Conservation (phyloP, 1,284 basidiomycete genomes). For the Coniophora puteana region DNA sequence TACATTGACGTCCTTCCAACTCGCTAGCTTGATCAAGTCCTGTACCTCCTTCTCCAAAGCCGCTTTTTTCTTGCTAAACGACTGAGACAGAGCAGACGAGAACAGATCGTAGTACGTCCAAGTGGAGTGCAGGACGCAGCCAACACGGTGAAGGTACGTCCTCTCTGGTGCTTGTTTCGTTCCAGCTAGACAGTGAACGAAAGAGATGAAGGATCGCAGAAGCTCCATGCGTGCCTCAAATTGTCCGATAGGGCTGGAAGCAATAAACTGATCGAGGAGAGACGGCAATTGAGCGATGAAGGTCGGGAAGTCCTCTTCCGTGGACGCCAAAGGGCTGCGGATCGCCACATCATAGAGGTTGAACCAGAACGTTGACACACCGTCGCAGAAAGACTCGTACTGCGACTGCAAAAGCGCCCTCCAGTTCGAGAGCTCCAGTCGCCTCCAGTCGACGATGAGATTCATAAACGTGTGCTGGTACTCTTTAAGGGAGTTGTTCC, state of each 20-base stretch:
- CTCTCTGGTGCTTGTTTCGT: too few species aligned
- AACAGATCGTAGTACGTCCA: conserved; percentile 69
- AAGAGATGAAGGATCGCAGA: conserved; percentile 42
- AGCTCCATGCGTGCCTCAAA: conserved; percentile 71
- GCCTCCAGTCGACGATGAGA: conserved; percentile 89
- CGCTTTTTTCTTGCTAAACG: conserved; percentile 58
- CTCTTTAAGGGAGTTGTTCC: conserved; percentile 74
- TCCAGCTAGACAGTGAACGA: conserved; percentile 16
- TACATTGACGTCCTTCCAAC: conserved; percentile 98
- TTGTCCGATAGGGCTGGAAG: conserved; percentile 80
- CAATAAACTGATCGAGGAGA: conserved; percentile 82
- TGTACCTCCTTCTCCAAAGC: conserved; percentile 80
- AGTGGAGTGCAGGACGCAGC: conserved; percentile 67
- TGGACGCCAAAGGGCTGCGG: conserved; percentile 56
- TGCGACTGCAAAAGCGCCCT: conserved; percentile 78
- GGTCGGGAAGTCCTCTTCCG: conserved; percentile 35
- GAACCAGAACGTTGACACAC: conserved; percentile 89
- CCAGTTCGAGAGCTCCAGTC: conserved; percentile 90
- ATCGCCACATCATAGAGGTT: conserved; percentile 82
- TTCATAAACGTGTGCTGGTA: conserved; percentile 67
- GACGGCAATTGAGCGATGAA: conserved; percentile 74
- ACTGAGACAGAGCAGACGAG: conserved; percentile 42
- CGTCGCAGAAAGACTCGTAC: conserved; percentile 52
- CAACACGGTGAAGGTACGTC: conserved; percentile 50
- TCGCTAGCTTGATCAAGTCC: conserved; percentile 90